Conservation (phyloP, 331 rosid genomes). For the Cydonia oblonga region DNA sequence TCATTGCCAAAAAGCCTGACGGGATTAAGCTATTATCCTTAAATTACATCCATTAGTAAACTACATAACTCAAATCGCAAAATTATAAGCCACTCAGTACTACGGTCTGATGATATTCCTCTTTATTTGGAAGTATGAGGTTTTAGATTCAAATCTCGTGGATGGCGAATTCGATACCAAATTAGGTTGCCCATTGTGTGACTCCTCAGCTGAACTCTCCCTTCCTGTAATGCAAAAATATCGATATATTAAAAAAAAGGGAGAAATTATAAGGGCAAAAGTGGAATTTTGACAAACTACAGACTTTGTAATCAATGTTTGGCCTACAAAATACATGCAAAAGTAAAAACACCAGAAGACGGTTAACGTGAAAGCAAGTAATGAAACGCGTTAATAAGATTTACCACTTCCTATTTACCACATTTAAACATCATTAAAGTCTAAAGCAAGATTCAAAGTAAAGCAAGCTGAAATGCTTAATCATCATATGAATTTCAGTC, state of each 20-base stretch:
- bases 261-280: neutral
- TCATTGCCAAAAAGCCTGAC: neutral
- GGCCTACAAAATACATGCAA: neutral
- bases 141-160: too few relatives aligned
- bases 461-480: slow-evolving; percentile 2
- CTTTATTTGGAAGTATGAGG: too few relatives aligned
- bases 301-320: neutral
- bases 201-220: too few relatives aligned
- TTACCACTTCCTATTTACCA: neutral
- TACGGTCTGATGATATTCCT: too few relatives aligned
- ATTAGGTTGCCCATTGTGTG: too few relatives aligned
- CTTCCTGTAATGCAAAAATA: too few relatives aligned
- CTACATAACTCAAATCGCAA: neutral
- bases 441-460: neutral
- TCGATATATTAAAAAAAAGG: too few relatives aligned
- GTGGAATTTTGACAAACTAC: neutral
- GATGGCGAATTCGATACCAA: too few relatives aligned
- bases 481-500: neutral
- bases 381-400: neutral
- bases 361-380: slow-evolving; percentile 5
- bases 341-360: slow-evolving; percentile 7
- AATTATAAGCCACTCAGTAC: too few relatives aligned
- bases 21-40: neutral
- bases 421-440: neutral
- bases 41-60: neutral